Percentiles rank a stretch among this genome's conserved stretches.
These are phyloP conservation scores for Sesbania bispinosa DNA, from an alignment of 306 rosid species.

Conservation along the genomic window DNA sequence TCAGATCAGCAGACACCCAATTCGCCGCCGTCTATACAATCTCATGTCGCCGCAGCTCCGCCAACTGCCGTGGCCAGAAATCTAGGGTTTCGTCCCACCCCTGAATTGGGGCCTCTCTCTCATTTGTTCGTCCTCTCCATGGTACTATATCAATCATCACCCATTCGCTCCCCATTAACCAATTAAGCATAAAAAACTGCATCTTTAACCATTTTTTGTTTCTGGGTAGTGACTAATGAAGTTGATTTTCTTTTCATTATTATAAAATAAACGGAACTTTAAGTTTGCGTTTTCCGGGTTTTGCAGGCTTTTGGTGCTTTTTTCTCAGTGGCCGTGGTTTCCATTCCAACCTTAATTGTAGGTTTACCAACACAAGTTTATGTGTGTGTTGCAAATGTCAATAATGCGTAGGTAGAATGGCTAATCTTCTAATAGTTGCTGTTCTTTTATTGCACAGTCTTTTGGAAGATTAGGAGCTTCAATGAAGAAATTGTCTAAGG, in stretches of 20 bases:
- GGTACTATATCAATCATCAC: not conserved
- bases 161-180: not conserved
- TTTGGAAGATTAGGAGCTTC: conserved; percentile 48
- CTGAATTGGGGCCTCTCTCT: conserved; percentile 37
- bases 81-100: conserved; percentile 31
- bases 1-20: not conserved
- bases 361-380: not conserved
- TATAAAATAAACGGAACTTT: not conserved
- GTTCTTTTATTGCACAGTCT: conserved; percentile 34
- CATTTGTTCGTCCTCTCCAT: conserved; percentile 36
- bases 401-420: not conserved
- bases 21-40: not conserved
- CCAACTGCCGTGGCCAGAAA: conserved; percentile 6
- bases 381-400: not conserved
- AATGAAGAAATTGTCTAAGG: conserved; percentile 36
- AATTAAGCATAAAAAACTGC: not conserved
- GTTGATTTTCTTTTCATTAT: not conserved
- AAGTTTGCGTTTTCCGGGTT: not conserved
- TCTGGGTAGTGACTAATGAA: not conserved
- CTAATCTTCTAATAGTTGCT: not conserved
- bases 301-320: conserved; percentile 48
- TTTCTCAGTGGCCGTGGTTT: conserved; percentile 39
- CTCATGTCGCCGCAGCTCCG: not conserved
- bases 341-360: conserved; percentile 49
- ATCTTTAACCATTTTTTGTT: not conserved